These are phyloP conservation scores for Eucalyptus camaldulensis DNA, from an alignment of 345 rosid species.

Conservation along the genomic window DNA sequence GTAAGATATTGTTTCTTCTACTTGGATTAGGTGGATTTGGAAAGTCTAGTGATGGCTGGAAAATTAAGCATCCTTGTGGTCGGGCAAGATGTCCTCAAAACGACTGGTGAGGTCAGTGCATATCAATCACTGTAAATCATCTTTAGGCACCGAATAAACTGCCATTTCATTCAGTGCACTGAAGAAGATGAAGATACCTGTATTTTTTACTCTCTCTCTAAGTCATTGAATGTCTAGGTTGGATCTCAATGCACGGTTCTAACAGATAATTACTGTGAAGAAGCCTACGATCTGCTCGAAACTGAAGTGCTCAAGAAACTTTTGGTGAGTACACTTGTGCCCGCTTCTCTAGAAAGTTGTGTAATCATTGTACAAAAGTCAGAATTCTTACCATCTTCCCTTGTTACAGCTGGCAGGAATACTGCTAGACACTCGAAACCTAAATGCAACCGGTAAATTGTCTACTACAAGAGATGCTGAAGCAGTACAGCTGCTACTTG, in stretches of 20 bases:
- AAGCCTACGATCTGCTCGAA: constrained; percentile 53
- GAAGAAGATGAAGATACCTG: not conserved
- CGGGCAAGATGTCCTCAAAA: constrained; percentile 45
- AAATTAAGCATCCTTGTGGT: constrained; percentile 32
- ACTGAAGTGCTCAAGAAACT: constrained; percentile 30
- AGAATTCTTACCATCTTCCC: not conserved
- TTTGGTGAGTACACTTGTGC: constrained; percentile 16
- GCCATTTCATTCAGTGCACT: not conserved
- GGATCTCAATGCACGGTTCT: constrained; percentile 49
- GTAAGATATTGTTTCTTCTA: not conserved
- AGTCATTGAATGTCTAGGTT: constrained; percentile 2
- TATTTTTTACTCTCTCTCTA: not conserved
- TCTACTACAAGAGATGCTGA: constrained; percentile 43
- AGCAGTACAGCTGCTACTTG: constrained; percentile 50
- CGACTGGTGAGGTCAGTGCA: constrained; percentile 26
- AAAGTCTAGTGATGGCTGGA: constrained; percentile 44
- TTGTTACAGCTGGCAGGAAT: constrained; percentile 50
- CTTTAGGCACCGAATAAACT: not conserved
- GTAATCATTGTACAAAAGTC: not conserved
- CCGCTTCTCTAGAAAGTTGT: not conserved
- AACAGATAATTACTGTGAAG: constrained; percentile 63
- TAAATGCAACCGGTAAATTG: constrained; percentile 13
- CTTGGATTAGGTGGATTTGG: constrained; percentile 42
- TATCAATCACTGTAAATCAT: not conserved
- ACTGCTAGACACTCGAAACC: constrained; percentile 43